These are phyloP conservation scores for Talaromyces piceae DNA, from an alignment of 2,329 filamentous ascomycete species.

Conservation along the genomic window DNA sequence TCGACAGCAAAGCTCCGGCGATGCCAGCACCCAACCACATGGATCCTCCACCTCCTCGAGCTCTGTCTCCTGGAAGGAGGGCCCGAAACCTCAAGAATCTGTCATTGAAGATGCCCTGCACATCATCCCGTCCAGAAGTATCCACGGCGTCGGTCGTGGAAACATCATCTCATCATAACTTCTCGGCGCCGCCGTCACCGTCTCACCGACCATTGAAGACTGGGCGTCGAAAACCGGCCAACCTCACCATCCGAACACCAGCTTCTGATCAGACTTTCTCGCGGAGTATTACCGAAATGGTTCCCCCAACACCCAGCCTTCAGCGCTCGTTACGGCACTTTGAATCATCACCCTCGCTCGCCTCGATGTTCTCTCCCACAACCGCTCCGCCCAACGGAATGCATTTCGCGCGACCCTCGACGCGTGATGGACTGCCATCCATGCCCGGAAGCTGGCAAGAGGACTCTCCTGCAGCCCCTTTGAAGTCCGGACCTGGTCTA, in stretches of 20 bases:
- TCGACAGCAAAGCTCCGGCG: conserved; percentile 12
- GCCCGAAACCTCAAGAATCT: conserved; percentile 58
- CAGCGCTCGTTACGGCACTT: conserved; percentile 52
- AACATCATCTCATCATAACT: conserved; percentile 26
- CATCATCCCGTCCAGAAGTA: conserved; percentile 39
- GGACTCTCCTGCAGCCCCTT: conserved; percentile 17
- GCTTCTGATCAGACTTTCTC: conserved; percentile 44
- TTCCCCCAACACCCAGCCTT: conserved; percentile 52
- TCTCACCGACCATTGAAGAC: conserved; percentile 49
- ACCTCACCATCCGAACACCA: conserved; percentile 53
- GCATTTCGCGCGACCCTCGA: conserved; percentile 38
- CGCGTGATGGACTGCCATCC: conserved; percentile 23
- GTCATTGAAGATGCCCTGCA: conserved; percentile 52
- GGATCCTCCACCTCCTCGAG: conserved; percentile 16
- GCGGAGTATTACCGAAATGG: conserved; percentile 40
- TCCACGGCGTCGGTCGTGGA: conserved; percentile 43
- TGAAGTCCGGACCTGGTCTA: conserved; percentile 14
- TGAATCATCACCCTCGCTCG: conserved; percentile 55
- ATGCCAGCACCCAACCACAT: background rate
- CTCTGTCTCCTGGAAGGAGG: conserved; percentile 30
- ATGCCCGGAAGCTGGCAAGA: conserved; percentile 25
- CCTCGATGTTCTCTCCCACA: conserved; percentile 45
- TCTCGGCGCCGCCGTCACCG: conserved; percentile 50
- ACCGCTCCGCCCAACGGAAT: conserved; percentile 45
- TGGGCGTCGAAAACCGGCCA: conserved; percentile 50